These are phyloP conservation scores for Penicillium goetzii DNA, from an alignment of 495 filamentous ascomycete species.

Conservation along the genomic window DNA sequence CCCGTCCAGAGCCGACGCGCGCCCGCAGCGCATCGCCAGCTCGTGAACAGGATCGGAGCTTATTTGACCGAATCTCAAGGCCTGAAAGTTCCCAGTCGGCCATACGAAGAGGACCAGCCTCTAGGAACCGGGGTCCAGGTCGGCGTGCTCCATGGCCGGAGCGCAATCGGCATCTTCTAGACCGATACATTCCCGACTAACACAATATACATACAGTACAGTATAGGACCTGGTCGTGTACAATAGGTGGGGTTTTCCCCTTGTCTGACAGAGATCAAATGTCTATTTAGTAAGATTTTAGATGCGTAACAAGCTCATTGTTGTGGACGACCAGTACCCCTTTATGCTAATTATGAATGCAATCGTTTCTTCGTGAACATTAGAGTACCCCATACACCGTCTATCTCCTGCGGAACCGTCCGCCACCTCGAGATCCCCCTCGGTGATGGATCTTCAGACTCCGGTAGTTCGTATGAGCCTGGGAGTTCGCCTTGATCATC, in stretches of 20 bases:
- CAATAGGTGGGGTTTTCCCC: neutral
- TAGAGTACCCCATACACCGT: neutral
- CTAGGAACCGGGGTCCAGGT: constrained; percentile 25
- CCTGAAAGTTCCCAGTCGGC: constrained; percentile 9
- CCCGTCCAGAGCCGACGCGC: neutral
- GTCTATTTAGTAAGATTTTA: neutral
- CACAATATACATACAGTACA: neutral
- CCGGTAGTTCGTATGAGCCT: constrained; percentile 82
- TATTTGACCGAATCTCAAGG: constrained; percentile 35
- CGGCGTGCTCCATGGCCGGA: constrained; percentile 32
- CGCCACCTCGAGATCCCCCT: constrained; percentile 44
- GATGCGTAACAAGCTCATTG: neutral
- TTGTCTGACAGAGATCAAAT: neutral
- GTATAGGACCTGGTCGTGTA: neutral
- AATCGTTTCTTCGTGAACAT: constrained; percentile 39
- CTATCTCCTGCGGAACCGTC: constrained; percentile 53
- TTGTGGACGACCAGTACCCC: constrained; percentile 20
- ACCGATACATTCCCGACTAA: constrained; percentile 49
- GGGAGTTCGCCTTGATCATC: constrained; percentile 73
- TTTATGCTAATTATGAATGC: constrained; percentile 31
- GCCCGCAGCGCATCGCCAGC: constrained; percentile 33
- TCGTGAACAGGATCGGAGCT: constrained; percentile 24
- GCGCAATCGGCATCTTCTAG: constrained; percentile 32
- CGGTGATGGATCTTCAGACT: constrained; percentile 75
- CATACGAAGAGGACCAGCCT: constrained; percentile 4